A percentile compares a stretch with the other conserved stretches of the same genome.
phyloP scores from a whole-genome alignment of 805 yeast genomes.

The Kodamaea leandrae region DNA sequence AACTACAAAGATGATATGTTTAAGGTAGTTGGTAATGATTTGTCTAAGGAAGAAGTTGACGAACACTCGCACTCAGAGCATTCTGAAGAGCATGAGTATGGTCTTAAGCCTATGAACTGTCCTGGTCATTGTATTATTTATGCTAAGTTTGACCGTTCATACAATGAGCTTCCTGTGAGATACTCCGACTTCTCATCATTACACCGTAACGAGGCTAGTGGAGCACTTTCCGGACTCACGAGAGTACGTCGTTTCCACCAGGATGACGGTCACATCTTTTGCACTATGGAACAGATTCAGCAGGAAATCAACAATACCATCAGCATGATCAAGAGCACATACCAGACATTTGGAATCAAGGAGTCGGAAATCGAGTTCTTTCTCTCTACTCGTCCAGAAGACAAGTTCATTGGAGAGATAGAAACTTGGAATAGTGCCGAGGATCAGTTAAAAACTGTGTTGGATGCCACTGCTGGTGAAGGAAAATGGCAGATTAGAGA shows the following conservation, averaged over 20 bases:
- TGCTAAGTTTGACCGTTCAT: slow-evolving; percentile 70
- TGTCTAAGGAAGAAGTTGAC: slow-evolving; percentile 24
- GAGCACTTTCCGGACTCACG: slow-evolving; percentile 89
- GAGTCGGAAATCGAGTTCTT: slow-evolving; percentile 53
- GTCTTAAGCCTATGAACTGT: slow-evolving; percentile 93
- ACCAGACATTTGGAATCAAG: slow-evolving; percentile 60
- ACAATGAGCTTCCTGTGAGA: slow-evolving; percentile 82
- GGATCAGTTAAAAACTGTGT: slow-evolving; percentile 53
- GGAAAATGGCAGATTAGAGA: slow-evolving; percentile 72
- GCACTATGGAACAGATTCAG: slow-evolving; percentile 73
- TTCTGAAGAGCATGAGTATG: slow-evolving; percentile 46
- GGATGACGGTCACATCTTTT: slow-evolving; percentile 97
- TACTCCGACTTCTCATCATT: slow-evolving; percentile 86
- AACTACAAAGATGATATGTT: slow-evolving; percentile 95
- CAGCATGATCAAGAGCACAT: slow-evolving; percentile 70
- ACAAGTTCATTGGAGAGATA: slow-evolving; percentile 68
- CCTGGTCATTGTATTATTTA: slow-evolving; percentile 92
- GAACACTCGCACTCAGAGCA: slow-evolving; percentile 4
- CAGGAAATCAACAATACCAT: slow-evolving; percentile 71
- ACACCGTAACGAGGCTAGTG: slow-evolving; percentile 93
- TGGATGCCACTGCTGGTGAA: slow-evolving; percentile 44
- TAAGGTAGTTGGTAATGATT: slow-evolving; percentile 63
- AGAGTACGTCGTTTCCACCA: slow-evolving; percentile 95
- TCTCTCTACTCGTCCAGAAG: slow-evolving; percentile 84
- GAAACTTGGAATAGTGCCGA: slow-evolving; percentile 87